phyloP scores from a whole-genome alignment of 2,329 filamentous ascomycete genomes.

The Ceratocystis cubensis region DNA sequence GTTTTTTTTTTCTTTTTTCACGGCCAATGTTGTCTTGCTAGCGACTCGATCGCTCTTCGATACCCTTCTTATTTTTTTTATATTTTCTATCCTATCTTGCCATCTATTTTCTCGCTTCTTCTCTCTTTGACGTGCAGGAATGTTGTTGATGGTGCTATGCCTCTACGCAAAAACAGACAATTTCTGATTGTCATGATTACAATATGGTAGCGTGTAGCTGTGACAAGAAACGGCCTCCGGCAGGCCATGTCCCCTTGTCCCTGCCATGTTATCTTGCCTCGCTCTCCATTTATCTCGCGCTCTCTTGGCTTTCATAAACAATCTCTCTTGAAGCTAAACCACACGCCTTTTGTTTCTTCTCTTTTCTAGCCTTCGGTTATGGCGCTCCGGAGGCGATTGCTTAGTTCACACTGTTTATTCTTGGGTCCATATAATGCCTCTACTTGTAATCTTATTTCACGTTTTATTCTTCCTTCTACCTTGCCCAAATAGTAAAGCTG shows the following conservation, averaged over 20 bases:
- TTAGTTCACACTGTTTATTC: not conserved
- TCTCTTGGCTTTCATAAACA: not conserved
- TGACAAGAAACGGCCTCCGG: not conserved
- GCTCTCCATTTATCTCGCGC: not conserved
- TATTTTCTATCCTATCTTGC: not conserved
- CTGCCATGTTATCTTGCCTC: not conserved
- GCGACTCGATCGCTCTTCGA: constrained; percentile 18
- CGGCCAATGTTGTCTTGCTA: not conserved
- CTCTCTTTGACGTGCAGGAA: not conserved
- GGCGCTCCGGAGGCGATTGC: not conserved
- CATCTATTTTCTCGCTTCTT: constrained; percentile 1
- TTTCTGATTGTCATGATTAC: not conserved
- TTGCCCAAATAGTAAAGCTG: not conserved
- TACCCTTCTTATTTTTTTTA: constrained; percentile 18
- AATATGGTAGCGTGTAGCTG: not conserved
- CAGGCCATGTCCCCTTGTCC: not conserved
- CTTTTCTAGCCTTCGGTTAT: no score
- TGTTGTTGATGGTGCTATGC: no score
- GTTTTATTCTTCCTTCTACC: not conserved
- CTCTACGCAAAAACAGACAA: not conserved
- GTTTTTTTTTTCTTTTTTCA: constrained; percentile 7
- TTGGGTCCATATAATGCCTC: not conserved
- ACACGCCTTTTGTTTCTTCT: no score
- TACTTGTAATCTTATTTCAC: not conserved
- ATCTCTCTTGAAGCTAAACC: not conserved